Evolutionary conservation across 306 rosid genomes (phyloP).

Genomic region (Lathyrus oleraceus): DNA sequence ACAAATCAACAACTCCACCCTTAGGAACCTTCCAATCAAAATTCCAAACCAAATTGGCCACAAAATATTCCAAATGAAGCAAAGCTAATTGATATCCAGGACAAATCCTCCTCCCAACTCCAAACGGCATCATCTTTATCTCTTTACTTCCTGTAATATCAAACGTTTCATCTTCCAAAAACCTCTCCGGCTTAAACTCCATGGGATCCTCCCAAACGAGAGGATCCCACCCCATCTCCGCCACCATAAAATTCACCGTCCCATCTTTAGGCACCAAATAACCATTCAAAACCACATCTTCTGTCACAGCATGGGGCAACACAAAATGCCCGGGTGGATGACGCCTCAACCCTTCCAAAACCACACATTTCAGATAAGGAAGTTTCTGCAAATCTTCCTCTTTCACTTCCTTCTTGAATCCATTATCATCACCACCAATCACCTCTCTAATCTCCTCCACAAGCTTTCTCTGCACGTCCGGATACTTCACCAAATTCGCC

Average conservation of each 20-base stretch:
- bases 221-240: slow-evolving; percentile 52
- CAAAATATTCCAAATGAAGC: slow-evolving; percentile 48
- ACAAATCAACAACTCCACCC: slow-evolving; percentile 33
- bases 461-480: slow-evolving; percentile 32
- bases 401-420: slow-evolving; percentile 30
- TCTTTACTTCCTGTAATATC: slow-evolving; percentile 42
- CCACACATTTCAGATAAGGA: slow-evolving; percentile 39
- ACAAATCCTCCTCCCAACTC: slow-evolving; percentile 53
- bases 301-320: slow-evolving; percentile 37
- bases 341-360: slow-evolving; percentile 46
- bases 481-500: slow-evolving; percentile 53
- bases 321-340: slow-evolving; percentile 49
- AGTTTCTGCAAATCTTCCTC: slow-evolving; percentile 42
- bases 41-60: slow-evolving; percentile 47
- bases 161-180: slow-evolving; percentile 29
- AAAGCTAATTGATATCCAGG: slow-evolving; percentile 40
- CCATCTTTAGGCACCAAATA: slow-evolving; percentile 29
- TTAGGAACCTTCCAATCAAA: slow-evolving; percentile 40
- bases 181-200: slow-evolving; percentile 50
- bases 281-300: slow-evolving; percentile 37
- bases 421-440: not conserved
- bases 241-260: slow-evolving; percentile 45
- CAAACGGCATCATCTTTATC: slow-evolving; percentile 54
- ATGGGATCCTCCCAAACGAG: slow-evolving; percentile 50
- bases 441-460: slow-evolving; percentile 27